Conservation (phyloP, 176 grass and related monocot genomes). For the Eleusine coracana region DNA sequence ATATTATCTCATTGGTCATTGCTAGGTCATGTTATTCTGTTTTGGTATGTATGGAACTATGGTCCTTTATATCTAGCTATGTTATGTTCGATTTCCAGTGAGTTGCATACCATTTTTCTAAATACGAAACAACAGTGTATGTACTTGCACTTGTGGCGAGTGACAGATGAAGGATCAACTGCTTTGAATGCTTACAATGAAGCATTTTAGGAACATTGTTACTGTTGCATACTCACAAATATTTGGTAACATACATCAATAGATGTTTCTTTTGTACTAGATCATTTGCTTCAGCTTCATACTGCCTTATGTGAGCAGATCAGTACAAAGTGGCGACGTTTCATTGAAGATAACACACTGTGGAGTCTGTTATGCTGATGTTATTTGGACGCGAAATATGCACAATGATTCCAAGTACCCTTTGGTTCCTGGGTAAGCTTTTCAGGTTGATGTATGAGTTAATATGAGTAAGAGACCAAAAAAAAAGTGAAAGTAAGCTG, state of each 20-base stretch:
- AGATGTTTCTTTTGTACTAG: background rate
- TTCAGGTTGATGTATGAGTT: background rate
- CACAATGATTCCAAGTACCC: slow-evolving; percentile 59
- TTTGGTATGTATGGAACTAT: background rate
- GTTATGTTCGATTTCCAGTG: background rate
- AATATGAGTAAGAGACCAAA: background rate
- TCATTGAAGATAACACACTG: slow-evolving; percentile 69
- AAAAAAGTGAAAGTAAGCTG: background rate
- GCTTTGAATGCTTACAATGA: background rate
- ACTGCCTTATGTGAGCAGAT: slow-evolving; percentile 13
- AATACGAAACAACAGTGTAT: background rate
- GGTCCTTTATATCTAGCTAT: background rate
- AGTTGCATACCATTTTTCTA: background rate
- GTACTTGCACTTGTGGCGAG: background rate
- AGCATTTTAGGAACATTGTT: background rate
- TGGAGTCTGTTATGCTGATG: slow-evolving; percentile 84
- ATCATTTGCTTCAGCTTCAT: background rate
- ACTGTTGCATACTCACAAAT: background rate
- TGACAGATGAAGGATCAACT: background rate
- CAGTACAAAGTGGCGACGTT: slow-evolving; percentile 49
- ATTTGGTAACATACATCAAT: background rate
- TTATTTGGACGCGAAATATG: slow-evolving; percentile 59
- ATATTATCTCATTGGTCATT: background rate
- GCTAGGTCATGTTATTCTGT: background rate
- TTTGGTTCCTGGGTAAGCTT: slow-evolving; percentile 68